Conservation (phyloP, 441 rosid species). For the Corymbia citriodora region DNA sequence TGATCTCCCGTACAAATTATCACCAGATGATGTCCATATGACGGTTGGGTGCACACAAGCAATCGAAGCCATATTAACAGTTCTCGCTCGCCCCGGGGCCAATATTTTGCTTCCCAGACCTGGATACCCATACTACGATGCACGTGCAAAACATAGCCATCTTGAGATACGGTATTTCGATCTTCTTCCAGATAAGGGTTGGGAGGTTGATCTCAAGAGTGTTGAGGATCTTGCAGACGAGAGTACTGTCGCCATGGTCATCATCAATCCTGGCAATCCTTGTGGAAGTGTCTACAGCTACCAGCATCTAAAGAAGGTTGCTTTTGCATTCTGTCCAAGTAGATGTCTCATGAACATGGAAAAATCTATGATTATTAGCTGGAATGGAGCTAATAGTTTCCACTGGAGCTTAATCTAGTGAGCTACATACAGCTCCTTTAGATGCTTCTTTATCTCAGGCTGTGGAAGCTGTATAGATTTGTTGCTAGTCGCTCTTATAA, state of each 20-base stretch:
- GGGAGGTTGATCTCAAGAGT: slow-evolving; percentile 45
- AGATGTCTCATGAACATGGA: neutral
- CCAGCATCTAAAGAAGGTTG: slow-evolving; percentile 21
- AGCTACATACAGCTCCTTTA: neutral
- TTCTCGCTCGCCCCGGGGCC: slow-evolving; percentile 4
- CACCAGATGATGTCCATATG: slow-evolving; percentile 5
- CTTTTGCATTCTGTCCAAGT: neutral
- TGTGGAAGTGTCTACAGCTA: slow-evolving; percentile 23
- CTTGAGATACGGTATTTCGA: slow-evolving; percentile 33
- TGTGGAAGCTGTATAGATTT: neutral
- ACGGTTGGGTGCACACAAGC: slow-evolving; percentile 9
- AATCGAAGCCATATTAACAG: neutral
- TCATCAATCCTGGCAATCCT: slow-evolving; percentile 36
- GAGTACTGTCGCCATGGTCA: slow-evolving; percentile 37
- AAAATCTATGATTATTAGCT: neutral
- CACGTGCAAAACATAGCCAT: slow-evolving; percentile 17
- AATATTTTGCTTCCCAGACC: slow-evolving; percentile 8
- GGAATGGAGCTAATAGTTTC: neutral
- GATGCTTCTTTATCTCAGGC: neutral
- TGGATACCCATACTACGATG: slow-evolving; percentile 19
- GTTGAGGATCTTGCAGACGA: slow-evolving; percentile 46
- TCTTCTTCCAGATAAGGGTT: slow-evolving; percentile 39
- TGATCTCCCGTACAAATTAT: slow-evolving; percentile 8
- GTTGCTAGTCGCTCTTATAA: neutral
- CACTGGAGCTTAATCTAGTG: neutral